Evolutionary conservation across 164 flowering plant genomes (phyloP).

Genomic region (Houttuynia cordata): DNA sequence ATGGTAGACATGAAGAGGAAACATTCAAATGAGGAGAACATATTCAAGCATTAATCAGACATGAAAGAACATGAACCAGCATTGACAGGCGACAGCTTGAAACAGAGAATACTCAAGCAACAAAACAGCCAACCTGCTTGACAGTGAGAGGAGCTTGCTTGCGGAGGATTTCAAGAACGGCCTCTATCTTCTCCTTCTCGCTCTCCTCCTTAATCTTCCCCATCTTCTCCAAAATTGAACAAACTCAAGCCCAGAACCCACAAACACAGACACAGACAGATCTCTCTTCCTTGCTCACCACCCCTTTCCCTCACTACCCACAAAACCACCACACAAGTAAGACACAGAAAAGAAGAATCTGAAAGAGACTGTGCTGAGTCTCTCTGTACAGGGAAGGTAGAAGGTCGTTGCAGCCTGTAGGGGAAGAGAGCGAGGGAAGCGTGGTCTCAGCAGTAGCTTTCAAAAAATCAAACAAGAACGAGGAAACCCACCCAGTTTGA

Average conservation of each 20-base stretch:
- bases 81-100: background rate
- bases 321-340: too few relatives aligned
- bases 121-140: constrained; percentile 44
- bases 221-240: constrained; percentile 24
- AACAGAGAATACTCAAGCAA: background rate
- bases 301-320: constrained; percentile 13
- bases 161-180: constrained; percentile 56
- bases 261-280: background rate
- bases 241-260: constrained; percentile 7
- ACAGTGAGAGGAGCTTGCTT: constrained; percentile 72
- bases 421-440: constrained; percentile 7
- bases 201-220: constrained; percentile 48
- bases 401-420: background rate
- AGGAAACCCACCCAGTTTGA: background rate
- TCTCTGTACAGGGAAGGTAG: background rate
- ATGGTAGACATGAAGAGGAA: background rate
- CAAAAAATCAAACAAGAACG: background rate
- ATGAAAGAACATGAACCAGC: too few relatives aligned
- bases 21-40: background rate
- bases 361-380: background rate
- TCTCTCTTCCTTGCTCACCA: constrained; percentile 9
- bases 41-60: background rate
- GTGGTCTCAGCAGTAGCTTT: too few relatives aligned
- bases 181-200: constrained; percentile 33
- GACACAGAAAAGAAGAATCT: constrained; percentile 5